Base-by-base conservation (phyloP, 306 rosid species). In the Vigna trinervia region DNA sequence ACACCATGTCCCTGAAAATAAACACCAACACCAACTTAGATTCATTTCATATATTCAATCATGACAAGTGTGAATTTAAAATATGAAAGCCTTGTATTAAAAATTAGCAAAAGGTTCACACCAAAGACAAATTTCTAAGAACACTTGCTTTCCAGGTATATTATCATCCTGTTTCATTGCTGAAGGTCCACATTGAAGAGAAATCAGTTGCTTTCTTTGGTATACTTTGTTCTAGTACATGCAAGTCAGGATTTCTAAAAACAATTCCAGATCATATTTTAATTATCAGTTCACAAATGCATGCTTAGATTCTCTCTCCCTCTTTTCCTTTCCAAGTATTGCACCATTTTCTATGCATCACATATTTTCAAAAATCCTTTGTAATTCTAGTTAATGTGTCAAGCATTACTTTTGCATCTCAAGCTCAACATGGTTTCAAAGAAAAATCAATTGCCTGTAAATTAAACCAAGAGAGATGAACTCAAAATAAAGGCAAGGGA, bases 1-100 rank as follows among this genome's bases (percentile, higher is more conserved):
- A 95, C 97, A 46, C 99, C 99, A 75, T 88, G 82, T 46, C 89
- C 99, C 99, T 95, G 88, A 62, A 84, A 78, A 69, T 50, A 76
- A 70, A 83, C 58, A 72, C 59, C 78, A 50, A 14, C 75, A 41
- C 48, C 71, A 45, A 74, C 78, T 80, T 45, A 81, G 52, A 34
- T 28, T 58, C 76, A 76, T 23, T 69, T 36, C 45, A 52, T 46
- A 82, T 4, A 74, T 78, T 76, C 32, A 71, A 51, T 58, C 34
- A 36, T 48, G 79, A 77, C 48, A 41, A 36, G 68, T 28, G 20
- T 63, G 58, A 80, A 53, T 14, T 67, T 67, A 76, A 50, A 26
- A 64, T 60, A 63, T 28, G 32, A 20, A 60, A 34, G 65, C 39
- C 41, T 75, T 56, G 52, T 22, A 67, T 41, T 54, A 67, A 51